Base-by-base conservation (phyloP, 495 filamentous ascomycete species). In the Daldinia childiae region DNA sequence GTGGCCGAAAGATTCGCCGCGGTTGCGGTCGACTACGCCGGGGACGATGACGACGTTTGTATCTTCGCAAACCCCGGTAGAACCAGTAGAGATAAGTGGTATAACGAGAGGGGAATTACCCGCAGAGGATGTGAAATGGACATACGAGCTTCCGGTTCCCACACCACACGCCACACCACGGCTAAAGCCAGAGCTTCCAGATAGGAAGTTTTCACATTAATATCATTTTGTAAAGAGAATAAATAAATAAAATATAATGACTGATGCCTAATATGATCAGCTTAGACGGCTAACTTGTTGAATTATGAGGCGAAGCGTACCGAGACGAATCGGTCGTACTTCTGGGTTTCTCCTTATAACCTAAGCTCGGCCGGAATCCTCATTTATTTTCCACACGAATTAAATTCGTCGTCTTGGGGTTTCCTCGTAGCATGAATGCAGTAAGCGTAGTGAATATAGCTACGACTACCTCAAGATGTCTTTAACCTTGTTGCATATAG, bases 61-160 rank as follows among this genome's bases (percentile, higher is more conserved):
- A 19, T 64, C 66, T 9, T 41, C 34, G 3, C 73, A 52, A 4
- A 64, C 58, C 11, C 17, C 63, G 17, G 50, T 52, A 6, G 58
- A 73, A 30, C 56, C 69, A 26, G 50, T 70, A 54, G 74, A 76
- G 15, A 50, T 62, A 27, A 32, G 64, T 38, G 57, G 52, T 17
- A 68, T 24, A 9, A 58, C 62, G 38, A 71, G 68, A 30, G 71
- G 59, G 15, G 76, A 78, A 62, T 57, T 74, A 30, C 66, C 69
- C 15, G 74, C 69, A 6, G 57, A 66, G 26, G 70, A 70, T 29
- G 66, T 68, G 30, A 65, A 74, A 15, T 74, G 66, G 69, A 67
- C 71, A 51, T 62, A 78, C 51, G 76, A 78, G 27, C 63, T 78
- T 38, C 76, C 76, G 3, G 76, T 66, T 43, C 74, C 74, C 24